Evolutionary conservation across 2,329 filamentous ascomycete species (phyloP).

Genomic region (Colletotrichum siamense): DNA sequence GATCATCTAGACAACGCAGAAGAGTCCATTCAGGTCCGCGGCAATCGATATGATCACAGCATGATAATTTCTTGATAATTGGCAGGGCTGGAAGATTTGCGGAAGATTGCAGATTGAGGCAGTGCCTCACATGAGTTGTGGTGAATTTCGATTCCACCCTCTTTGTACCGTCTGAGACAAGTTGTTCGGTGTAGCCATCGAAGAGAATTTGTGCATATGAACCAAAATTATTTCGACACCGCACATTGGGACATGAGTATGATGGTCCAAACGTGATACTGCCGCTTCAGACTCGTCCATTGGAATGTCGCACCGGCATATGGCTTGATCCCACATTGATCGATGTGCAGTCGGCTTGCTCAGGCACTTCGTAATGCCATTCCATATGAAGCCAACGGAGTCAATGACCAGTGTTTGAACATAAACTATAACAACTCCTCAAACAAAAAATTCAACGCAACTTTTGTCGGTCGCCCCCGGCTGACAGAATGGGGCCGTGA

Average conservation of each 20-base stretch:
- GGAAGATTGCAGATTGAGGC: neutral
- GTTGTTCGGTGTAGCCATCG: neutral
- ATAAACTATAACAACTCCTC: accelerated
- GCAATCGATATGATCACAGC: neutral
- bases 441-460: neutral
- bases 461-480: neutral
- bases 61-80: neutral
- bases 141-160: neutral
- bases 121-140: neutral
- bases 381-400: neutral
- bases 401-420: neutral
- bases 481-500: neutral
- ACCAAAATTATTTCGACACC: neutral
- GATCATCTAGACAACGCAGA: neutral
- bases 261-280: neutral
- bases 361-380: neutral
- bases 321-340: neutral
- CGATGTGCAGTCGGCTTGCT: neutral
- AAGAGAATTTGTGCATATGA: neutral
- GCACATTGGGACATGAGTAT: neutral
- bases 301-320: neutral
- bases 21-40: neutral
- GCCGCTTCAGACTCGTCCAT: neutral
- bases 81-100: neutral
- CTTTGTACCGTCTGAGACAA: neutral